phyloP scores from a whole-genome alignment of 2,329 filamentous ascomycete genomes.

The Fusarium chuoi region DNA sequence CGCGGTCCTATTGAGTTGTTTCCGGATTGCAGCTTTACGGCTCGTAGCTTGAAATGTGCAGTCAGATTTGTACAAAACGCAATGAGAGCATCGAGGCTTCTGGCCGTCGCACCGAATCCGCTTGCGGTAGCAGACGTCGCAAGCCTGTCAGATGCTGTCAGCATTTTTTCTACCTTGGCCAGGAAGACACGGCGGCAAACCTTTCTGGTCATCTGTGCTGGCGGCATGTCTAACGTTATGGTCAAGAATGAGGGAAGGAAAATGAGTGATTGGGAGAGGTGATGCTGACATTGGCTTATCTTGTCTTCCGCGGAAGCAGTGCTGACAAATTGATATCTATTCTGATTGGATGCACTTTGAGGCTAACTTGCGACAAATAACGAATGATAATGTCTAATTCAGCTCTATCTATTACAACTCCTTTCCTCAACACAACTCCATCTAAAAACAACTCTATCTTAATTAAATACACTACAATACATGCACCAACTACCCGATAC shows the following conservation, averaged over 20 bases:
- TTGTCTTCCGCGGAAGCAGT: slow-evolving; percentile 1
- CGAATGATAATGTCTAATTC: background rate
- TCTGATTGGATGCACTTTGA: accelerated
- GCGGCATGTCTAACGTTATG: background rate
- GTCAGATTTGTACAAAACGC: background rate
- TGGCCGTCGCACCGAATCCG: slow-evolving; percentile 27
- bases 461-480: background rate
- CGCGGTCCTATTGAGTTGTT: accelerated
- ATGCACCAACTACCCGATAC: accelerated
- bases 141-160: background rate
- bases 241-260: background rate
- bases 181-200: background rate
- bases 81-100: slow-evolving; percentile 23
- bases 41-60: slow-evolving; percentile 13
- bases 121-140: slow-evolving; percentile 30
- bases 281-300: background rate
- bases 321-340: background rate
- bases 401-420: background rate
- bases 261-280: no score
- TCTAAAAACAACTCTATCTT: no score
- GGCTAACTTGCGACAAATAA: accelerated
- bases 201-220: background rate
- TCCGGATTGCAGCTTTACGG: background rate
- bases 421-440: accelerated
- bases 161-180: accelerated